Evolutionary conservation across 2,329 filamentous ascomycete species (phyloP).

Genomic region (Fusarium nelsonii): DNA sequence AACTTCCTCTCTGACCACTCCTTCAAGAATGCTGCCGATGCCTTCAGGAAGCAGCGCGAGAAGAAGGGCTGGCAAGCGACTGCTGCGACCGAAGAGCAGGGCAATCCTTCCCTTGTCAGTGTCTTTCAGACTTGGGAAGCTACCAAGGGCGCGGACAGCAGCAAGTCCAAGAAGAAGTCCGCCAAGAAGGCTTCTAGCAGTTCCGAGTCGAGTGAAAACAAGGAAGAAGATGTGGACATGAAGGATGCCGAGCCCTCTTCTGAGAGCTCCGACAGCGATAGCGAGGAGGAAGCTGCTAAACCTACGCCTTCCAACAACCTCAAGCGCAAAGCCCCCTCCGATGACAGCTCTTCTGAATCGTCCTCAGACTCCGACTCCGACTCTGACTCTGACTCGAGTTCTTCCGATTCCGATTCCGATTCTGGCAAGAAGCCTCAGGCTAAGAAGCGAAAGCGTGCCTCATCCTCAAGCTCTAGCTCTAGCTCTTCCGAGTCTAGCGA

Average conservation of each 20-base stretch:
- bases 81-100: constrained; percentile 27
- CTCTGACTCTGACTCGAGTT: constrained; percentile 37
- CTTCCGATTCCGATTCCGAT: constrained; percentile 47
- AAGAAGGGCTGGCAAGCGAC: constrained; percentile 61
- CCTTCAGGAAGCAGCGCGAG: constrained; percentile 73
- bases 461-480: constrained; percentile 35
- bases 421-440: constrained; percentile 60
- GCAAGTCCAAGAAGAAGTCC: constrained; percentile 42
- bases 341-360: constrained; percentile 52
- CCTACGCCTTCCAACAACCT: constrained; percentile 48
- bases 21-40: constrained; percentile 70
- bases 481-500: constrained; percentile 42
- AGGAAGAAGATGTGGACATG: constrained; percentile 61
- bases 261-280: constrained; percentile 47
- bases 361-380: constrained; percentile 54
- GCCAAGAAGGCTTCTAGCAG: constrained; percentile 31
- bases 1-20: constrained; percentile 74
- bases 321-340: constrained; percentile 57
- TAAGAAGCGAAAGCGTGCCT: constrained; percentile 64
- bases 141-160: constrained; percentile 33
- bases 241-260: constrained; percentile 57
- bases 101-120: constrained; percentile 59
- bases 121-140: constrained; percentile 66
- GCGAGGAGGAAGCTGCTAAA: constrained; percentile 43
- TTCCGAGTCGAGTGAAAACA: constrained; percentile 45